These are phyloP conservation scores for Eragrostis tef DNA, from an alignment of 202 grass and related monocot species.

Conservation along the genomic window DNA sequence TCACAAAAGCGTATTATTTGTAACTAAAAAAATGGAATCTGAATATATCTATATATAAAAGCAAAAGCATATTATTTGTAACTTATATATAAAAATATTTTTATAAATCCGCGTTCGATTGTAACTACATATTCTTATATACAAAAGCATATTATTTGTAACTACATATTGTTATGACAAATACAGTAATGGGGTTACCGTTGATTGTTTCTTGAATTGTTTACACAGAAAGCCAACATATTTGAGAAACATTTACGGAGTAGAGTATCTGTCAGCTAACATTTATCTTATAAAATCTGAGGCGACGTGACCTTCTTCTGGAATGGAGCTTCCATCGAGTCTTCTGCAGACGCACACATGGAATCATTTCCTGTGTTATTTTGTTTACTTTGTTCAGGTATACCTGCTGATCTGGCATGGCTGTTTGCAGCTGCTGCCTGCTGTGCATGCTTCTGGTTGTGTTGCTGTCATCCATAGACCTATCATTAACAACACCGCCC, in stretches of 20 bases:
- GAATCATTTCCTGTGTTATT: background rate
- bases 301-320: background rate
- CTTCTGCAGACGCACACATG: constrained; percentile 36
- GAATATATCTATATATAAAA: no score
- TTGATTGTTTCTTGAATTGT: background rate
- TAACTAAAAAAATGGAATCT: no score
- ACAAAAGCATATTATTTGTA: no score
- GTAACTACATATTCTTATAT: no score
- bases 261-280: background rate
- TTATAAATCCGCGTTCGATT: no score
- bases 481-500: constrained; percentile 36
- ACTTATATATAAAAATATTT: no score
- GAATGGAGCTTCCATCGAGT: background rate
- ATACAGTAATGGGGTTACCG: no score
- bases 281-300: background rate
- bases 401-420: background rate
- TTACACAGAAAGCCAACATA: background rate
- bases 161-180: no score
- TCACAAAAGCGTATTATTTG: no score
- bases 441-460: background rate
- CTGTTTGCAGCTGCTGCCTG: constrained; percentile 22
- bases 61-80: no score
- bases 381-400: background rate
- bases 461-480: constrained; percentile 45
- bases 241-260: background rate